A percentile compares a stretch with the other conserved stretches of the same genome.
phyloP scores from a whole-genome alignment of 2,329 filamentous ascomycete species.

The Stagonosporopsis rhizophila region DNA sequence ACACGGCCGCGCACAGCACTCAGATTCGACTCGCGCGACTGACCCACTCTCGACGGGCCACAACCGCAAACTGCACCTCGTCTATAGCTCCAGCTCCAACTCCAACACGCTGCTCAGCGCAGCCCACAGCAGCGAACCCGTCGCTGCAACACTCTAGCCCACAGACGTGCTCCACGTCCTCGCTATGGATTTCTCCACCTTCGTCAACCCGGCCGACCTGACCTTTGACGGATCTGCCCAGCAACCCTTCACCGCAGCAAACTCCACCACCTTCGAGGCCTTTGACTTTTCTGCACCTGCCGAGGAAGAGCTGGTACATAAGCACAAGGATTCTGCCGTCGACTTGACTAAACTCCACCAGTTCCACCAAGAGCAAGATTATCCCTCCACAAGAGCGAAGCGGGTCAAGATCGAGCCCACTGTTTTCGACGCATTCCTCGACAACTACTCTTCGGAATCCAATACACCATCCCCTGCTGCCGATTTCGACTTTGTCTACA shows the following conservation, averaged over 20 bases:
- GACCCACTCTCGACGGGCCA: slow-evolving; percentile 12
- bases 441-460: slow-evolving; percentile 33
- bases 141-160: not conserved
- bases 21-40: slow-evolving; percentile 9
- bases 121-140: not conserved
- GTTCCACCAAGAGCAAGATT: slow-evolving; percentile 17
- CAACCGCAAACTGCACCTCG: not conserved
- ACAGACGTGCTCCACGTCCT: slow-evolving; percentile 6
- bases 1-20: slow-evolving; percentile 13
- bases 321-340: slow-evolving; percentile 36
- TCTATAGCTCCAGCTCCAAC: not conserved
- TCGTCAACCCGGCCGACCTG: slow-evolving; percentile 21
- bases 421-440: slow-evolving; percentile 27
- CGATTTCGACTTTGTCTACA: slow-evolving; percentile 39
- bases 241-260: slow-evolving; percentile 16
- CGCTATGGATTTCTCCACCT: slow-evolving; percentile 29
- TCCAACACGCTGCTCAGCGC: not conserved
- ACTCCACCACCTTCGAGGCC: slow-evolving; percentile 21
- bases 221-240: slow-evolving; percentile 16
- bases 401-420: slow-evolving; percentile 19
- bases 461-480: slow-evolving; percentile 41
- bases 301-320: slow-evolving; percentile 24
- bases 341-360: slow-evolving; percentile 29
- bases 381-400: slow-evolving; percentile 23
- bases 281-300: slow-evolving; percentile 27